Evolutionary conservation across 2,329 filamentous ascomycete genomes (phyloP), one percentile per base, ranked within the genome.

Genomic region (Dactylella cylindrospora): DNA sequence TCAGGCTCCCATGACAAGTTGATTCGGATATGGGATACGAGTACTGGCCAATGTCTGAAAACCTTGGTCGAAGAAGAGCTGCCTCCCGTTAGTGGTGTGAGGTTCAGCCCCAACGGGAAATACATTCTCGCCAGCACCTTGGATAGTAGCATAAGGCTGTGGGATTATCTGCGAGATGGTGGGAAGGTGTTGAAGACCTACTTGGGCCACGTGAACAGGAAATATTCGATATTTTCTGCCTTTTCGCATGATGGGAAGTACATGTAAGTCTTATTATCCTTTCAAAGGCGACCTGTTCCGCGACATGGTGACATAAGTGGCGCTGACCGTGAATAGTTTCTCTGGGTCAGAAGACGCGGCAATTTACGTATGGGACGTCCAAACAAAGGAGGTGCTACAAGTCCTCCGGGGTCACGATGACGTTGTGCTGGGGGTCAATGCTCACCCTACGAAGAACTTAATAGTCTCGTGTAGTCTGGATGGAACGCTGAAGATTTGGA

Each of bases 61-160:
- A 98, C 93, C 0, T 80, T 98, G 2, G 89, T 98, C 10, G 90
- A 97, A 75, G 93, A 97, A 75, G 93, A 97, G 72, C 95, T 95
- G 71, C 88, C 89, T 0, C 84, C 88, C 12, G 90, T 96, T 5
- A 86, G 88, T 0, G 86, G 85, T 25, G 93, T 97, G 33, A 86
- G 86, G 70, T 98, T 98, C 76, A 86, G 86, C 3, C 91, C 93
- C 2, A 98, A 98, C 70, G 91, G 93, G 13, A 90, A 88, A 66
- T 96, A 87, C 71, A 85, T 98, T 50, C 80, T 97, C 2, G 91
- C 93, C 9, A 95, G 87, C 73, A 95, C 88, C 65, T 79, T 96
- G 66, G 93, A 98, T 75, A 87, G 84, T 62, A 91, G 87, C 71
- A 81, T 98, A 39, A 84, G 93, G 1, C 77, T 98, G 17, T 98